Conservation (phyloP, 306 rosid genomes). For the Rosa rugosa region DNA sequence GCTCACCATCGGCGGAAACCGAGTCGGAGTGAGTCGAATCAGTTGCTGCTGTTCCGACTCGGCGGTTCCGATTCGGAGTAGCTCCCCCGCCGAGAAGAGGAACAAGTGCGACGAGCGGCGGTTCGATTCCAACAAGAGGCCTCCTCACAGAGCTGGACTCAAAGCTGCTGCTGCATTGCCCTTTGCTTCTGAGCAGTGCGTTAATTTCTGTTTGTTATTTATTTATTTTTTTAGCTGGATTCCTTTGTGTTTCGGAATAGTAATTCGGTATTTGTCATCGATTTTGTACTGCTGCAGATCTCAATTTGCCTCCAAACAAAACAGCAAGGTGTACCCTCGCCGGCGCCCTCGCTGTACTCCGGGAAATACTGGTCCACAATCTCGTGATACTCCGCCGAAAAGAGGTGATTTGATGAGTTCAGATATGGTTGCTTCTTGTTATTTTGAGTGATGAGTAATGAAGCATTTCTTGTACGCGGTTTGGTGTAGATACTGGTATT, state of each 20-base stretch:
- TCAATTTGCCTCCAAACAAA: constrained; percentile 49
- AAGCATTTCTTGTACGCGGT: constrained; percentile 23
- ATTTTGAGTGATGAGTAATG: constrained; percentile 18
- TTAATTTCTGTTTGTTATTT: neutral
- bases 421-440: neutral
- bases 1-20: constrained; percentile 25
- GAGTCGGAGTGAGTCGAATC: constrained; percentile 36
- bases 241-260: neutral
- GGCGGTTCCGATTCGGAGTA: constrained; percentile 59
- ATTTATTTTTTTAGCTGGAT: neutral
- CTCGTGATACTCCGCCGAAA: constrained; percentile 94
- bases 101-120: constrained; percentile 65
- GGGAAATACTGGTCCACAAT: constrained; percentile 77
- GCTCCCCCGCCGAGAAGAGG: constrained; percentile 37
- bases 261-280: neutral
- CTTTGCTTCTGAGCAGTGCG: constrained; percentile 76
- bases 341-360: constrained; percentile 81
- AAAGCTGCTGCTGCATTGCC: constrained; percentile 71
- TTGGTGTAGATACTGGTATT: constrained; percentile 81
- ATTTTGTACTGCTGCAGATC: constrained; percentile 44
- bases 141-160: constrained; percentile 63
- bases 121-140: constrained; percentile 51
- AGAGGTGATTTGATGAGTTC: constrained; percentile 50
- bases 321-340: constrained; percentile 67
- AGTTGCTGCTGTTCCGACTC: constrained; percentile 66